Evolutionary conservation across 495 filamentous ascomycete species (phyloP), one percentile per base, ranked within the genome.

Genomic region (Daldinia bambusicola): DNA sequence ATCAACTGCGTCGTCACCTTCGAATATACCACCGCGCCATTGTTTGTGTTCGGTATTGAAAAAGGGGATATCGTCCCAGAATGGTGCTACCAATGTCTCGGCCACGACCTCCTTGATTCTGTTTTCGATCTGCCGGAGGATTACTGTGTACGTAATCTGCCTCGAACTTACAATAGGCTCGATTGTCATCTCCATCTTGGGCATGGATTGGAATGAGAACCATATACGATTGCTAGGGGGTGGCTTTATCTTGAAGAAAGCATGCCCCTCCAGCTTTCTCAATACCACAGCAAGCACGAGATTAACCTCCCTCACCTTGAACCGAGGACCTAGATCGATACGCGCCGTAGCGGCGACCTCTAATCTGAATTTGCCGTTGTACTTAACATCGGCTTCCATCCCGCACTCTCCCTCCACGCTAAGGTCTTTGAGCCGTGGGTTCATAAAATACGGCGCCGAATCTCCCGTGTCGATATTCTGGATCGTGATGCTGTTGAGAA

Each of bases 41-140:
- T 81, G 77, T 74, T 97, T 92, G 50, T 86, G 80, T 37, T 88
- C 80, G 5, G 93, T 97, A 69, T 92, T 87, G 73, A 91, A 89
- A 80, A 98, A 98, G 4, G 95, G 93, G 2, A 90, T 87, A 77
- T 99, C 95, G 65, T 99, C 95, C 93, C 94, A 98, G 75, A 96
- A 93, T 0, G 96, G 96, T 52, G 91, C 82, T n/a, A 99, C 95
- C 8, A 98, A 78, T 14, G 93, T 97, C 80, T 99, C 95, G 2
- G 89, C 92, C 58, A 99, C 84, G 41, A 98, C 93, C 77, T 97
- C 94, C 62, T 94, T 89, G 75, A 99, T 97, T 26, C 94, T 84
- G 70, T 91, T 97, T 78, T 98, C 95, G 66, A 99, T 99, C 55
- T 94, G 91, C 55, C 93, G 90, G 12, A 98, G 86, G 52, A 99